Percentiles rank a stretch among this genome's conserved stretches.
These are phyloP conservation scores for Daldinia bambusicola DNA, from an alignment of 495 filamentous ascomycete species.

Conservation along the genomic window DNA sequence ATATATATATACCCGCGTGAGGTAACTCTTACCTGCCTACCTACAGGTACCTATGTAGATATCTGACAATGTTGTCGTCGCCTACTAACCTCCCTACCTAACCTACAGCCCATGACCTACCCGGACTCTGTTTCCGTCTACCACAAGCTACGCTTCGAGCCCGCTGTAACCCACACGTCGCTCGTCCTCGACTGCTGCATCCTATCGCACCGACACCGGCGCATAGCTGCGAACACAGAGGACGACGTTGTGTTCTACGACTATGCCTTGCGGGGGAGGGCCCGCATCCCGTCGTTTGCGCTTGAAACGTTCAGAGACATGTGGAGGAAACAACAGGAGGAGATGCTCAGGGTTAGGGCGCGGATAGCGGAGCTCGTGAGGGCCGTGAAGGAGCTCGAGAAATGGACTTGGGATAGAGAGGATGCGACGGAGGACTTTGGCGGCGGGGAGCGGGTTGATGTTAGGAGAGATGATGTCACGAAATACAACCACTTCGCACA, in stretches of 20 bases:
- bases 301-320: constrained; percentile 70
- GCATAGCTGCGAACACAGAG: constrained; percentile 78
- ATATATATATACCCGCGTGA: too few relatives aligned
- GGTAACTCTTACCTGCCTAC: too few relatives aligned
- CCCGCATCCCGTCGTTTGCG: constrained; percentile 71
- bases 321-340: constrained; percentile 73
- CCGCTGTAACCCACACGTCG: constrained; percentile 45
- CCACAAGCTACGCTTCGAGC: constrained; percentile 74
- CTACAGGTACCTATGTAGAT: too few relatives aligned
- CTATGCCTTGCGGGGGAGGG: constrained; percentile 69
- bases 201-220: constrained; percentile 80
- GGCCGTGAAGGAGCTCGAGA: constrained; percentile 70
- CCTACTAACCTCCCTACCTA: not conserved
- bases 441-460: constrained; percentile 50
- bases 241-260: constrained; percentile 91
- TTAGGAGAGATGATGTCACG: not conserved
- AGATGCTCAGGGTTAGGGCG: constrained; percentile 54
- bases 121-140: constrained; percentile 90
- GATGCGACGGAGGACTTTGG: constrained; percentile 79
- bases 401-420: constrained; percentile 75
- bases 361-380: constrained; percentile 65
- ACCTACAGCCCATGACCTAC: constrained; percentile 80
- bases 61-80: too few relatives aligned
- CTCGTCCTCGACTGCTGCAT: constrained; percentile 69
- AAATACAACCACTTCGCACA: too few relatives aligned